A percentile compares a stretch with the other conserved stretches of the same genome.
Evolutionary conservation across 805 yeast genomes (phyloP).

Genomic region (Dipodascopsis tothii): DNA sequence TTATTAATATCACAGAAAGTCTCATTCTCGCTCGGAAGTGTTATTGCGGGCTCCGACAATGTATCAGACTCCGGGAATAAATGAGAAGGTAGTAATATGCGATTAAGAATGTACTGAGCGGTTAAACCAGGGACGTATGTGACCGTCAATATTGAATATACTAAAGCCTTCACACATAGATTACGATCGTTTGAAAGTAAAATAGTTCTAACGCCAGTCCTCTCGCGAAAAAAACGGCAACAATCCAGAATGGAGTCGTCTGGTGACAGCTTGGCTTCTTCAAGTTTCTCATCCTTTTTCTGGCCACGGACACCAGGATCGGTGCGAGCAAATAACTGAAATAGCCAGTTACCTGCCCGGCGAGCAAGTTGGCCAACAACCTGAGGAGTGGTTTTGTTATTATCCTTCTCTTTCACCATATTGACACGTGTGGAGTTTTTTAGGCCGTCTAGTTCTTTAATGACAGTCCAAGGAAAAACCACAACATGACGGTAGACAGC

Average conservation of each 20-base stretch:
- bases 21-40: not conserved
- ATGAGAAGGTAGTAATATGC: not conserved
- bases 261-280: constrained; percentile 33
- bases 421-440: too few species aligned
- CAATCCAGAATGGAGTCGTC: constrained; percentile 87
- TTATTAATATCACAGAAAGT: too few species aligned
- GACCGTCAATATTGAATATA: constrained; percentile 35
- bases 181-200: constrained; percentile 77
- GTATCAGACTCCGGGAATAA: not conserved
- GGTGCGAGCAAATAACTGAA: constrained; percentile 46
- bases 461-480: constrained; percentile 62
- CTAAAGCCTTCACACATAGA: constrained; percentile 67
- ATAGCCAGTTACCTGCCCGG: constrained; percentile 74
- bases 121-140: constrained; percentile 11
- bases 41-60: not conserved
- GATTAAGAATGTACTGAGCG: constrained; percentile 4
- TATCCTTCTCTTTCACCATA: too few species aligned
- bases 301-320: constrained; percentile 58
- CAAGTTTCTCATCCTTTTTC: constrained; percentile 46
- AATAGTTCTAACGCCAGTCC: constrained; percentile 39
- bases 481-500: constrained; percentile 41
- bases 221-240: constrained; percentile 52
- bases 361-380: constrained; percentile 55
- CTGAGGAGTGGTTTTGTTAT: not conserved
- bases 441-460: constrained; percentile 76